These are phyloP conservation scores for Trametes elegans DNA, from an alignment of 768 basidiomycete species.

Conservation along the genomic window DNA sequence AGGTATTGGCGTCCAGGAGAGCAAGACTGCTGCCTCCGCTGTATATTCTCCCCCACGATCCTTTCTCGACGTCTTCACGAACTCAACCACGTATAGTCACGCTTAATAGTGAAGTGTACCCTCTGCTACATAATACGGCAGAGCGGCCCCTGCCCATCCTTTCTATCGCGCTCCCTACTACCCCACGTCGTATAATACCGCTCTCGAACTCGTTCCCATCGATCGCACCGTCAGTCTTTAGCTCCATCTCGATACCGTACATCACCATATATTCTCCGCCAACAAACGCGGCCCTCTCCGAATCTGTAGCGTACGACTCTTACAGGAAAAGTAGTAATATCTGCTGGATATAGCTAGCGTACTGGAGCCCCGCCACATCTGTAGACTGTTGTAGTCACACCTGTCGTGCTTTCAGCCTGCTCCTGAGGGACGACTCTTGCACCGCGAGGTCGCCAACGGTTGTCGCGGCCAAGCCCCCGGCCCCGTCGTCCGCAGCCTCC, in stretches of 20 bases:
- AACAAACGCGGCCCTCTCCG: conserved; percentile 10
- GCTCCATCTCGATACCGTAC: conserved; percentile 10
- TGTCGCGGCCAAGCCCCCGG: conserved; percentile 8
- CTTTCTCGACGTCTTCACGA: conserved; percentile 22
- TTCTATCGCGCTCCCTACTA: conserved; percentile 16
- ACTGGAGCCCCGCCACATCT: conserved; percentile 11
- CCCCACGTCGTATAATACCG: conserved; percentile 12
- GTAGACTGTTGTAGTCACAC: conserved; percentile 16
- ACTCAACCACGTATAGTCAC: conserved; percentile 19
- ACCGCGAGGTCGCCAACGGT: conserved; percentile 4
- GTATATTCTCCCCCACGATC: conserved; percentile 22
- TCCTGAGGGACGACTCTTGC: conserved; percentile 15
- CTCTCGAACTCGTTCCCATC: conserved; percentile 4
- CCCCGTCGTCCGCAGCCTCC: neutral
- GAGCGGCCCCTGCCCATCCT: conserved; percentile 7
- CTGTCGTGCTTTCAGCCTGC: conserved; percentile 11
- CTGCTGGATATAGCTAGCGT: conserved; percentile 18
- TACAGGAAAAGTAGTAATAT: conserved; percentile 21
- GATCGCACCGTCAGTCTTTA: conserved; percentile 16
- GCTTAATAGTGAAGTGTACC: conserved; percentile 14
- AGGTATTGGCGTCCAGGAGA: conserved; percentile 1
- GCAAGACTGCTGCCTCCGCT: conserved; percentile 6
- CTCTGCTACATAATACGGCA: conserved; percentile 5
- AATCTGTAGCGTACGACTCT: conserved; percentile 18
- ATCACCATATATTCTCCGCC: conserved; percentile 11